These are phyloP conservation scores for Colletotrichum tropicicola DNA, from an alignment of 2,329 filamentous ascomycete species.

Conservation along the genomic window DNA sequence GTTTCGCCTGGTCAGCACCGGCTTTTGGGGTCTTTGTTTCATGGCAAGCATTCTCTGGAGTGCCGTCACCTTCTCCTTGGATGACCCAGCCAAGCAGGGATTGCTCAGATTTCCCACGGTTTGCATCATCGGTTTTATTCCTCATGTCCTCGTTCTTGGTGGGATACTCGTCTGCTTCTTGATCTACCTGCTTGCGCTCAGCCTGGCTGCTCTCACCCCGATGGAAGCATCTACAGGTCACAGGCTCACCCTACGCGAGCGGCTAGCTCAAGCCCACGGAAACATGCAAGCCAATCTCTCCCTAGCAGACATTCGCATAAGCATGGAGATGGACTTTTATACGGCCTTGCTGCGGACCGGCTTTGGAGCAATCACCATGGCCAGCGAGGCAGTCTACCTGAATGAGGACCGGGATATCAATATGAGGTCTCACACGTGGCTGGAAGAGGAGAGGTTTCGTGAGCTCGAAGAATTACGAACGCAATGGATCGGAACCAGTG, in stretches of 20 bases:
- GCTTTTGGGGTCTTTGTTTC: constrained; percentile 89
- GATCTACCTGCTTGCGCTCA: constrained; percentile 82
- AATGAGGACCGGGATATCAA: constrained; percentile 86
- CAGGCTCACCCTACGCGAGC: constrained; percentile 59
- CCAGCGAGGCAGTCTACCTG: constrained; percentile 93
- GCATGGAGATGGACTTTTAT: constrained; percentile 94
- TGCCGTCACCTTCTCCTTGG: constrained; percentile 68
- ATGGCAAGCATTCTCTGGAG: constrained; percentile 88
- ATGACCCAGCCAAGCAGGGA: constrained; percentile 69
- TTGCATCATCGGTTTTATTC: constrained; percentile 93
- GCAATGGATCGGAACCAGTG: constrained; percentile 57
- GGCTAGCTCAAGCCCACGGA: constrained; percentile 76
- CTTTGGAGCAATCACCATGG: constrained; percentile 89
- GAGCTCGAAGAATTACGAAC: constrained; percentile 74
- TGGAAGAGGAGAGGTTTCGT: constrained; percentile 85
- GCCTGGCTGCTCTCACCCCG: constrained; percentile 77
- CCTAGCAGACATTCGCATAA: constrained; percentile 81
- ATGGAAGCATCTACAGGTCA: constrained; percentile 51
- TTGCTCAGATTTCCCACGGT: constrained; percentile 91
- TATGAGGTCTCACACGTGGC: constrained; percentile 83
- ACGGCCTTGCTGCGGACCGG: constrained; percentile 87
- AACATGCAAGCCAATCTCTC: constrained; percentile 95
- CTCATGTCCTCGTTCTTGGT: constrained; percentile 85
- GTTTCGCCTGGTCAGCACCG: constrained; percentile 86
- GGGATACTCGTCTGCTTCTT: constrained; percentile 79